Percentiles rank a stretch among this genome's conserved stretches.
Evolutionary conservation across 1,284 basidiomycete genomes (phyloP).

Genomic region (Malassezia yamatoensis): DNA sequence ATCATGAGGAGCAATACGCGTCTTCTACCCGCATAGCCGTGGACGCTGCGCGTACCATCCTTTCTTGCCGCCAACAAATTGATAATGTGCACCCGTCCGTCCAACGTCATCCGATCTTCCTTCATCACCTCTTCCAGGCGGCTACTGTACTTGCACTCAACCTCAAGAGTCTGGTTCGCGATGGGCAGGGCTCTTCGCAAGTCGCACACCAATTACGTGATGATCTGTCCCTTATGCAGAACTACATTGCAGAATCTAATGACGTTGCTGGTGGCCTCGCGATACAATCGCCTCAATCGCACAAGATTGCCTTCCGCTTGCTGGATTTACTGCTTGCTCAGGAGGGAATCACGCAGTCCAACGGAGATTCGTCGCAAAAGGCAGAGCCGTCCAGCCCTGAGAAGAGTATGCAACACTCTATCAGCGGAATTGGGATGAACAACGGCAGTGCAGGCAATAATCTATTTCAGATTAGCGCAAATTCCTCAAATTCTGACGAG

Average conservation of each 20-base stretch:
- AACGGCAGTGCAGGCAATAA: constrained; percentile 2
- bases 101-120: constrained; percentile 51
- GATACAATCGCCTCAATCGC: constrained; percentile 1
- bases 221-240: constrained; percentile 15
- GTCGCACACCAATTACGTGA: constrained; percentile 18
- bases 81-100: constrained; percentile 19
- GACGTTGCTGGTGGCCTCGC: neutral
- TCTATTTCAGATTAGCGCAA: constrained; percentile 9
- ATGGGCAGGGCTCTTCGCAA: constrained; percentile 56
- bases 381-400: neutral
- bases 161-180: constrained; percentile 69
- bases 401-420: neutral
- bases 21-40: constrained; percentile 24
- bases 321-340: constrained; percentile 7
- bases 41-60: constrained; percentile 18
- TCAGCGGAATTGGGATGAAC: constrained; percentile 11
- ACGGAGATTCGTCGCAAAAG: neutral
- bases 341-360: constrained; percentile 2
- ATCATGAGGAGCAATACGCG: constrained; percentile 31
- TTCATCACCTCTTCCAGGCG: constrained; percentile 57
- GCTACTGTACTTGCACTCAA: constrained; percentile 74
- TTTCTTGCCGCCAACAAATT: constrained; percentile 18
- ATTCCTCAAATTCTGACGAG: constrained; percentile 1
- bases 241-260: constrained; percentile 6
- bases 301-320: constrained; percentile 15